A percentile compares a stretch with the other conserved stretches of the same genome.
Conservation (phyloP, 257 asterid genomes). For the Echites panduratus region DNA sequence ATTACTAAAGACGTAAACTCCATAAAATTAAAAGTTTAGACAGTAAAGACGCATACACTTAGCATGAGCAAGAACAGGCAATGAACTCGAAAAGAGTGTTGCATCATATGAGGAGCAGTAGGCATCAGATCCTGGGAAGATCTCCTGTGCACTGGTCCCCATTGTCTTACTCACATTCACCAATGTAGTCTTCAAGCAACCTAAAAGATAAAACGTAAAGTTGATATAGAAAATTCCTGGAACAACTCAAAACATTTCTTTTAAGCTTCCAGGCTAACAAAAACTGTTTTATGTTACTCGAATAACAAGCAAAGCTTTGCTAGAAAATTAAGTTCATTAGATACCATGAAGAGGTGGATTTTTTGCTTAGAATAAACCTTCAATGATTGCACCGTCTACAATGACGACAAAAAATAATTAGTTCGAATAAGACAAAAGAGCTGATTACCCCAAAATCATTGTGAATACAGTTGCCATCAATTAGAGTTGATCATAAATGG, state of each 20-base stretch:
- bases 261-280: background rate
- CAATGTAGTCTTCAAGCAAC: constrained; percentile 19
- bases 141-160: constrained; percentile 34
- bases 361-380: background rate
- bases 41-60: constrained; percentile 35
- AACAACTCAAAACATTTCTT: background rate
- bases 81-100: constrained; percentile 49
- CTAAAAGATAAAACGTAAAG: background rate
- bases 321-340: background rate
- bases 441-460: background rate
- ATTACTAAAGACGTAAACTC: background rate
- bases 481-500: background rate
- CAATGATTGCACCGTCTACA: background rate
- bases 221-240: background rate
- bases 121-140: constrained; percentile 29
- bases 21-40: background rate
- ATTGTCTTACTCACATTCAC: constrained; percentile 27
- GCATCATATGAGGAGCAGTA: constrained; percentile 36
- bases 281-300: background rate
- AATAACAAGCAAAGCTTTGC: background rate
- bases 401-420: background rate
- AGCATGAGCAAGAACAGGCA: constrained; percentile 48
- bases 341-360: background rate
- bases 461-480: constrained; percentile 2
- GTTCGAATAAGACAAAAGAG: background rate